Evolutionary conservation across 164 flowering plant species (phyloP).

Genomic region (Nymphaea colorata): DNA sequence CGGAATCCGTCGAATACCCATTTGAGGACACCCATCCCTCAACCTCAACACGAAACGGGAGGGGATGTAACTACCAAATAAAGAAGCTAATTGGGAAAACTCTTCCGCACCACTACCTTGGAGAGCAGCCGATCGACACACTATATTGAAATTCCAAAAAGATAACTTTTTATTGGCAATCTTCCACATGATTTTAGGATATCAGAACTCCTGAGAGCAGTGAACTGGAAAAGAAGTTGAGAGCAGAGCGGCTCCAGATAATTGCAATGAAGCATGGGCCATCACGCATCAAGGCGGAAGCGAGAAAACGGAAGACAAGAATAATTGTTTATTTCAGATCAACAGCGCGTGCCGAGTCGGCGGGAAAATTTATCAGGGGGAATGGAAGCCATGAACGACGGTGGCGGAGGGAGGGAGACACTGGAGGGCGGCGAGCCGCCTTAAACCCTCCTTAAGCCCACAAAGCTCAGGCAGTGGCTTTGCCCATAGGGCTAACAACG

Average conservation of each 20-base stretch:
- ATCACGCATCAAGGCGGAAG: conserved; percentile 5
- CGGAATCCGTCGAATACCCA: conserved; percentile 16
- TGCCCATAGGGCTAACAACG: not conserved
- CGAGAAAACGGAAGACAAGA: not conserved
- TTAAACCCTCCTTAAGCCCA: conserved; percentile 7
- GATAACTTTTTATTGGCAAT: conserved; percentile 18
- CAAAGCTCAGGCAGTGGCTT: not conserved
- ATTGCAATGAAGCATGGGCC: not conserved
- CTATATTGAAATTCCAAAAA: conserved; percentile 13
- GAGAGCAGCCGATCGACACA: conserved; percentile 8
- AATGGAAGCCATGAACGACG: not conserved
- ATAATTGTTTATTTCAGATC: not conserved
- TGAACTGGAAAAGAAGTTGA: not conserved
- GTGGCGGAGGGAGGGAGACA: not conserved
- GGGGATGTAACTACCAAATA: not conserved
- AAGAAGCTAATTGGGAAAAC: conserved; percentile 3
- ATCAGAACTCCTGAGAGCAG: not conserved
- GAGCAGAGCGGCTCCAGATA: not conserved
- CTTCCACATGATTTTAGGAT: conserved; percentile 32
- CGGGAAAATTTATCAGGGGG: not conserved
- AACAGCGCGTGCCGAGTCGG: not conserved
- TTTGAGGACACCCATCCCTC: conserved; percentile 9
- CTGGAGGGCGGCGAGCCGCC: not conserved
- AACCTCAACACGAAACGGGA: not conserved
- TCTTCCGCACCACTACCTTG: conserved; percentile 6